Evolutionary conservation across 257 asterid species (phyloP), one percentile per base, ranked within the genome.

Genomic region (Jacaranda copaia): DNA sequence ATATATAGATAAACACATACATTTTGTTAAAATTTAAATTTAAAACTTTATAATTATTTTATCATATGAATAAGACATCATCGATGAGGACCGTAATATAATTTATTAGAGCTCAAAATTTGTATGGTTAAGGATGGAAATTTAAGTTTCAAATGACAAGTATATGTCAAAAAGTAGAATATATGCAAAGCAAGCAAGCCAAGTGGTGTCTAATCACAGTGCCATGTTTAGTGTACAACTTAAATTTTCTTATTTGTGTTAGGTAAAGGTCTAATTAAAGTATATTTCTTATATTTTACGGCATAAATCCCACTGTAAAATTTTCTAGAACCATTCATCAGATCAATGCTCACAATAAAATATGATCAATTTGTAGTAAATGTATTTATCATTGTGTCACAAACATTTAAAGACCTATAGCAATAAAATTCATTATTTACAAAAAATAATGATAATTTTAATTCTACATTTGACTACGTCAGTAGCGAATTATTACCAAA

Each of bases 121-220:
- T 52, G 20, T 14, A 52, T 1, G 38, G 14, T 9, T 57, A 20
- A 57, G 63, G 63, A 8, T 18, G 36, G 46, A 13, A 62, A 4
- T 62, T 36, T 18, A 38, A 19, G 32, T 38, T 58, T 19, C 16
- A 49, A 65, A 43, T 35, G 70, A 59, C 14, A 52, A 57, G 79
- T 72, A 48, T 73, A 55, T 72, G 63, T 58, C 13, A 65, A 64
- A 72, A 65, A 6, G 18, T 72, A 57, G 71, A 73, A 67, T 79
- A 58, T 57, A 73, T 79, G 60, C 83, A 73, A 68, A 48, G 76
- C 67, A 73, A 79, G 72, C 18, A 79, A 73, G 13, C 16, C 57
- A 53, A 77, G 83, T 79, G 83, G 42, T 79, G 79, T 79, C 83
- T 79, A 73, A 67, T 79, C 83, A 73, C 14, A 57, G 38, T 20